Evolutionary conservation across 106 monocot species (phyloP), one percentile per base, ranked within the genome.

Genomic region (Agapanthus africanus): DNA sequence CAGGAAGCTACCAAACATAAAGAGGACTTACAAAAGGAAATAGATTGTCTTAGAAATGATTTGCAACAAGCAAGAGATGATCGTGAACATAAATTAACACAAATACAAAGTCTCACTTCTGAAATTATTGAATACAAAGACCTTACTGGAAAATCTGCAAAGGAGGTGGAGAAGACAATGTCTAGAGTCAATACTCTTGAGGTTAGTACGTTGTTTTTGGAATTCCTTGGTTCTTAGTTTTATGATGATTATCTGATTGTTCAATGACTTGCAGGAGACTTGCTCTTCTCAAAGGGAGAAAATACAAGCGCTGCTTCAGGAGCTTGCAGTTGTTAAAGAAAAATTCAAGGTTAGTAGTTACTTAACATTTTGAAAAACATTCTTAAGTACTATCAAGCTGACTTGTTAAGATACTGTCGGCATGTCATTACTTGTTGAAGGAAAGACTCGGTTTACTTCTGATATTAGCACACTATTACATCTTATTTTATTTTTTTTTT

Each of bases 51-150:
- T 54, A 84, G 85, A 70, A 40, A 34, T 66, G 92, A 99, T 62
- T 27, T 92, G 75, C 78, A 85, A 16, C 80, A 80, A 75, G 79
- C 87, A 28, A 90, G 80, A 73, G 84, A 78, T 47, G 97, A 92
- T 41, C 84, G 90, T 79, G 89, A 99, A 67, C 44, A 74, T 6
- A 73, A 83, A 49, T 63, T 84, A 18, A 42, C 72, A 32, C 63
- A 83, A 32, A 67, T 89, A 11, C 79, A 90, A 28, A 71, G 65
- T 54, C 81, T 88, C 76, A 73, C 6, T 42, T 65, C 46, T 18
- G 82, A 88, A 19, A 7, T 78, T 67, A 30, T 31, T 28, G 49
- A 21, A 19, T 68, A 33, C 7, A 68, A 46, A 28, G 68, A 68
- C 33, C 44, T 49, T 68, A 32, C 49, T 68, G 31, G 68, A n/a